Base-by-base conservation (phyloP, 1,284 basidiomycete genomes). In the Irpex sp. region DNA sequence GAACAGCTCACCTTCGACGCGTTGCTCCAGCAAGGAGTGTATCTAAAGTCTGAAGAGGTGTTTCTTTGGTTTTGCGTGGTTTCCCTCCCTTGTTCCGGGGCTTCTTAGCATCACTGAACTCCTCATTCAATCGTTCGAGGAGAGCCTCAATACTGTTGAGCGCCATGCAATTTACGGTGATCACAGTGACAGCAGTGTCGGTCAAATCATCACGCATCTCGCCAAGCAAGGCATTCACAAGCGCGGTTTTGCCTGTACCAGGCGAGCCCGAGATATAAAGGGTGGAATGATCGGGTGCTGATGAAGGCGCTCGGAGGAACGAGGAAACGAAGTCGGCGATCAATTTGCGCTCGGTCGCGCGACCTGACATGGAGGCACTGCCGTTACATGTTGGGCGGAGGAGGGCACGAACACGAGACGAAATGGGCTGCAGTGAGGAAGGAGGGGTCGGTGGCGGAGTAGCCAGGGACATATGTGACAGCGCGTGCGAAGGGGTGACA, bases 241-340 rank as follows among this genome's bases (percentile, higher is more conserved):
- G 78, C 0, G 91, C 92, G 1, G 92, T 93, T 77, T 93, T 93
- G 33, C 91, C 92, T 4, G 90, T 90, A 0, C 91, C 92, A 13
- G 92, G 91, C 0, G 89, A 81, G 35, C 91, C 91, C 15, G 91
- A 93, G 59, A 93, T 86, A 71, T 92, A 93, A 60, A 93, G 78
- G 35, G 81, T 79, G 13, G 79, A 78, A 15, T 74, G 68, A 8
- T 69, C 69, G 21, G 71, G 67, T 21, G 72, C 71, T 21, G 70
- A 68, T 15, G 75, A 66, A 58, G 71, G 70, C 37, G 70, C 65
- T n/a, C 70, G 68, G 56, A 85, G 66, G 72, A 87, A 84, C 4
- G 78, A 74, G 26, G 76, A 71, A 66, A 92, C 71, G 74, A 92
- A 93, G n/a, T 78, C 69, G 11, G 76, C 71, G 69, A 92, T 85